Conservation (phyloP, 2,329 filamentous ascomycete species). For the Apiospora arundinis region DNA sequence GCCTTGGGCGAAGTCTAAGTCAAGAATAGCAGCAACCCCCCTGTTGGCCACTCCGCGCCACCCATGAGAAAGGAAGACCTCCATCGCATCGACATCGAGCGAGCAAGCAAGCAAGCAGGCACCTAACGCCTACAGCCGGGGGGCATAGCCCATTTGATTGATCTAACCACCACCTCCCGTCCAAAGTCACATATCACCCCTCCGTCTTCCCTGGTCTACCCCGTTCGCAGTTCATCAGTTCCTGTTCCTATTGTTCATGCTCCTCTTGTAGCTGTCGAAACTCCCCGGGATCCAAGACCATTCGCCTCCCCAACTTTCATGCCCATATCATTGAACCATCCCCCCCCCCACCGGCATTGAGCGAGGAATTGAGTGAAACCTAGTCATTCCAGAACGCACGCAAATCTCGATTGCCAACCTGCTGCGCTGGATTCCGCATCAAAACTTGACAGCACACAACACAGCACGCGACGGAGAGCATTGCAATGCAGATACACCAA, state of each 20-base stretch:
- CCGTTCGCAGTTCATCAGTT: slow-evolving; percentile 12
- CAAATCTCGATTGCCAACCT: slow-evolving; percentile 15
- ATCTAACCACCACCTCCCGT: not conserved
- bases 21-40: not conserved
- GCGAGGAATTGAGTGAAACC: slow-evolving; percentile 14
- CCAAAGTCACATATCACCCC: slow-evolving; percentile 14
- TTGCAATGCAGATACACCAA: slow-evolving; percentile 6
- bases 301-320: slow-evolving; percentile 23
- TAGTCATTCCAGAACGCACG: slow-evolving; percentile 14
- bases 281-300: not conserved
- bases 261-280: not conserved
- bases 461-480: slow-evolving; percentile 1
- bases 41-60: slow-evolving; percentile 7
- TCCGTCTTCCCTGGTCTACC: slow-evolving; percentile 1
- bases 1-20: not conserved
- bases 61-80: not conserved
- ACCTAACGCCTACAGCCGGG: slow-evolving; percentile 1
- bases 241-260: slow-evolving; percentile 14
- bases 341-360: slow-evolving; percentile 10
- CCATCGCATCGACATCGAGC: not conserved
- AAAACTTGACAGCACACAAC: not conserved
- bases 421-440: slow-evolving; percentile 12
- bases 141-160: not conserved
- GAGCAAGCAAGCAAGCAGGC: not conserved
- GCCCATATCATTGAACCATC: slow-evolving; percentile 11